A percentile compares a stretch with the other conserved stretches of the same genome.
Conservation (phyloP, 2,329 filamentous ascomycete species). For the Penicillium expansum region DNA sequence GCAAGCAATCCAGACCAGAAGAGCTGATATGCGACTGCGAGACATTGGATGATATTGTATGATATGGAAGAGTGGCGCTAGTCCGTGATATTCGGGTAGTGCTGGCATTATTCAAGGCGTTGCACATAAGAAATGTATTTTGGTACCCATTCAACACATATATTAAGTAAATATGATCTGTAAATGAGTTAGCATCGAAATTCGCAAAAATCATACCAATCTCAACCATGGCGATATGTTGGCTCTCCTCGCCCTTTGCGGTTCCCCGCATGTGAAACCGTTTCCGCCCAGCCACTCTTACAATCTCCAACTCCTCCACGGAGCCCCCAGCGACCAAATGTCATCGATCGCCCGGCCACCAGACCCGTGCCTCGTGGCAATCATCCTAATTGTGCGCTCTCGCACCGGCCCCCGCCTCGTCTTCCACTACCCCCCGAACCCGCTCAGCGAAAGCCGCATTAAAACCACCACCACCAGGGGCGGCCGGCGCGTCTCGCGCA, state of each 20-base stretch:
- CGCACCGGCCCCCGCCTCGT: slow-evolving; percentile 77
- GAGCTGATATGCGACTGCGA: slow-evolving; percentile 5
- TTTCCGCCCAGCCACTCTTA: slow-evolving; percentile 20
- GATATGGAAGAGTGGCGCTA: slow-evolving; percentile 7
- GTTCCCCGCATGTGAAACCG: slow-evolving; percentile 15
- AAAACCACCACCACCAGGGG: slow-evolving; percentile 35
- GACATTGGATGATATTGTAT: slow-evolving; percentile 20
- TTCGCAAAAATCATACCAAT: not conserved
- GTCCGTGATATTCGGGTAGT: slow-evolving; percentile 3
- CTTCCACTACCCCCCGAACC: slow-evolving; percentile 76
- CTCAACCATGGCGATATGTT: not conserved
- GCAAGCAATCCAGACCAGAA: slow-evolving; percentile 4
- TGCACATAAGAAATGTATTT: slow-evolving; percentile 21
- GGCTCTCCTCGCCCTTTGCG: slow-evolving; percentile 13
- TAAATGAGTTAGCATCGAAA: not conserved
- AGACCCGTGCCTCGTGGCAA: slow-evolving; percentile 61
- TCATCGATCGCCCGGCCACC: slow-evolving; percentile 48
- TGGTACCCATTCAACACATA: not conserved
- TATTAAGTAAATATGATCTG: not conserved
- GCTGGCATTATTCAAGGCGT: slow-evolving; percentile 18
- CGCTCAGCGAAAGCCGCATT: slow-evolving; percentile 41
- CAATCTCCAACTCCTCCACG: slow-evolving; percentile 15
- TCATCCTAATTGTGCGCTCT: slow-evolving; percentile 72
- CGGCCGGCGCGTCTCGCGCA: slow-evolving; percentile 34
- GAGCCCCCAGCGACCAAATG: slow-evolving; percentile 33